phyloP scores from a whole-genome alignment of 2,329 filamentous ascomycete genomes.

The Podosphaera xanthii region DNA sequence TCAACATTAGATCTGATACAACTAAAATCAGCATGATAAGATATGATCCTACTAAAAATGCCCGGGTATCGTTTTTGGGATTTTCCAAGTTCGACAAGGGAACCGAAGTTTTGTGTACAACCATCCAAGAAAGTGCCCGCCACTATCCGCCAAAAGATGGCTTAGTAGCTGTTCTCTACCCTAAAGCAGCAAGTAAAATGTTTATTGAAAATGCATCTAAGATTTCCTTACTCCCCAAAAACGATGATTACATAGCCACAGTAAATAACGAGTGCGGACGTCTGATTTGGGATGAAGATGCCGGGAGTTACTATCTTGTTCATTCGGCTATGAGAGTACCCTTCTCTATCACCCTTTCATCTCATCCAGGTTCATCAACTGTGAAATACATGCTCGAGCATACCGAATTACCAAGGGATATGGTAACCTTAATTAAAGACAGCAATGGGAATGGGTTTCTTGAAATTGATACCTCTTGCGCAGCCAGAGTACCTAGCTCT shows the following conservation, averaged over 20 bases:
- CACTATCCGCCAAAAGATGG: constrained; percentile 34
- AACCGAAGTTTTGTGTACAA: constrained; percentile 30
- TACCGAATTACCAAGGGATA: constrained; percentile 34
- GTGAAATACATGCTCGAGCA: constrained; percentile 44
- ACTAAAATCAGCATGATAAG: constrained; percentile 35
- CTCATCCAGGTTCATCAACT: constrained; percentile 33
- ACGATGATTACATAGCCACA: constrained; percentile 32
- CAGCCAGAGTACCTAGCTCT: constrained; percentile 33
- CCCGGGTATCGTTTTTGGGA: constrained; percentile 1
- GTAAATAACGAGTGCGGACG: constrained; percentile 47
- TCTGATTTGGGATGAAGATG: constrained; percentile 48
- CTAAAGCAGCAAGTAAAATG: constrained; percentile 37
- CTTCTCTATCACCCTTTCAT: constrained; percentile 35
- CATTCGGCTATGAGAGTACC: constrained; percentile 40
- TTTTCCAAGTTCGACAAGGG: constrained; percentile 8
- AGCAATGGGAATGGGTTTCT: constrained; percentile 34
- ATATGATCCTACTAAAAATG: constrained; percentile 33
- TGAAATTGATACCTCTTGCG: constrained; percentile 35
- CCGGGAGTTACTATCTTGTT: constrained; percentile 33
- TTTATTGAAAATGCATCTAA: constrained; percentile 26
- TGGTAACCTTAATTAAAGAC: constrained; percentile 37
- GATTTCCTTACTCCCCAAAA: constrained; percentile 24
- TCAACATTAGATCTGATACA: constrained; percentile 40
- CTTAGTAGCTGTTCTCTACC: constrained; percentile 46
- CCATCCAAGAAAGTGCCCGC: constrained; percentile 30